A percentile compares a stretch with the other conserved stretches of the same genome.
Evolutionary conservation across 2,329 filamentous ascomycete genomes (phyloP).

Genomic region (Alternaria sp.): DNA sequence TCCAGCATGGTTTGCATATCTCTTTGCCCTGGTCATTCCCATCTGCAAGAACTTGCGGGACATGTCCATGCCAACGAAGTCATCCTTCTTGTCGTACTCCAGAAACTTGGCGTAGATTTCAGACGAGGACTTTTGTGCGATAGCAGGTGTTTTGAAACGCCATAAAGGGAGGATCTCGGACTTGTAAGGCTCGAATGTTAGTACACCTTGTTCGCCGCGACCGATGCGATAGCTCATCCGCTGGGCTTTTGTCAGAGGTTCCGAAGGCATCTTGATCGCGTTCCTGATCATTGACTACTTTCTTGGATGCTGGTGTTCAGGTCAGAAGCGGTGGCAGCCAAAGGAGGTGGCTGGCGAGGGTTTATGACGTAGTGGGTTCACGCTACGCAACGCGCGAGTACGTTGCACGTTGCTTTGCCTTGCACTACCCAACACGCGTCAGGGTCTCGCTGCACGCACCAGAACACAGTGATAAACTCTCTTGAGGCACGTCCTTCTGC

Average conservation of each 20-base stretch:
- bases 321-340: not conserved
- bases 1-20: constrained; percentile 64
- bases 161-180: constrained; percentile 64
- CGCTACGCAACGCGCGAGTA: constrained; percentile 23
- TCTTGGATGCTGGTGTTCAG: not conserved
- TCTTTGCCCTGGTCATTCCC: constrained; percentile 67
- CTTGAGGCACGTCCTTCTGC: not conserved
- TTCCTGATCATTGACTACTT: not conserved
- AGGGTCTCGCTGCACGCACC: not conserved
- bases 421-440: not conserved
- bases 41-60: constrained; percentile 68
- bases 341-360: not conserved
- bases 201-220: constrained; percentile 66
- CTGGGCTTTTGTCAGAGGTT: constrained; percentile 38
- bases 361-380: constrained; percentile 29
- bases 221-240: constrained; percentile 64
- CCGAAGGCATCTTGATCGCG: constrained; percentile 13
- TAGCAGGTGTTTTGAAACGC: constrained; percentile 62
- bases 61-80: constrained; percentile 72
- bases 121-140: constrained; percentile 59
- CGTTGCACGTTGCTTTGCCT: constrained; percentile 15
- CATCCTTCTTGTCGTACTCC: constrained; percentile 57
- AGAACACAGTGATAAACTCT: not conserved
- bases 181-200: constrained; percentile 70
- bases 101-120: constrained; percentile 60